Evolutionary conservation across 495 filamentous ascomycete genomes (phyloP).

Genomic region (Penicillium paradoxum): DNA sequence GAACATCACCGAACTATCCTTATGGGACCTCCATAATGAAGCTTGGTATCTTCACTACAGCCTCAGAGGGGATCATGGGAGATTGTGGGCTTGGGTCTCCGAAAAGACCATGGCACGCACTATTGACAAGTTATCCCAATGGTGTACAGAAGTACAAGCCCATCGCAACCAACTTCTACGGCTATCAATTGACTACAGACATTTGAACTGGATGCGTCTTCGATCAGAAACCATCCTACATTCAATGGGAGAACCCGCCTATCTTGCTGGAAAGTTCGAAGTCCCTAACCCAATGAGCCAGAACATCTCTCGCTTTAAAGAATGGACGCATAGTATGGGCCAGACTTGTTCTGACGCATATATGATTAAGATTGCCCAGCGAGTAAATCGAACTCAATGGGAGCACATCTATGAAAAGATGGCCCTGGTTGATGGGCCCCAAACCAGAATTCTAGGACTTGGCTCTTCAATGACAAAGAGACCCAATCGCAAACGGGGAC

Average conservation of each 20-base stretch:
- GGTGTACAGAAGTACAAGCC: background rate
- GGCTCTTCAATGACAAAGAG: background rate
- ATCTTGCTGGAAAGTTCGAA: constrained; percentile 16
- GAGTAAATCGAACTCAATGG: background rate
- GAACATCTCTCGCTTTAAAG: constrained; percentile 11
- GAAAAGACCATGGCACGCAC: background rate
- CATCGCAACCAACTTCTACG: constrained; percentile 3
- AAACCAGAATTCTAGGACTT: background rate
- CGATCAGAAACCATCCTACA: constrained; percentile 15
- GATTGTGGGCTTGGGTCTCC: constrained; percentile 11
- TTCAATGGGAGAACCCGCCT: constrained; percentile 12
- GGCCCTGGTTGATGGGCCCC: background rate
- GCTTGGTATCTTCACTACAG: constrained; percentile 8
- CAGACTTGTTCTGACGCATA: background rate
- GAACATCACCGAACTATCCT: background rate
- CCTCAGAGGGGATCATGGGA: constrained; percentile 7
- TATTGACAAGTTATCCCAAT: background rate
- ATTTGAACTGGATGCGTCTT: constrained; percentile 27
- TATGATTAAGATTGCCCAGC: background rate
- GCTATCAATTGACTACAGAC: constrained; percentile 1
- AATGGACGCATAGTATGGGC: constrained; percentile 4
- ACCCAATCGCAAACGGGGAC: background rate
- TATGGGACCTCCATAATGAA: constrained; percentile 6
- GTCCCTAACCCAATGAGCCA: constrained; percentile 21
- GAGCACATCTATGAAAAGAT: background rate